A percentile compares a stretch with the other conserved stretches of the same genome.
Conservation (phyloP, 2,329 filamentous ascomycete genomes). For the Botrytis cinerea region DNA sequence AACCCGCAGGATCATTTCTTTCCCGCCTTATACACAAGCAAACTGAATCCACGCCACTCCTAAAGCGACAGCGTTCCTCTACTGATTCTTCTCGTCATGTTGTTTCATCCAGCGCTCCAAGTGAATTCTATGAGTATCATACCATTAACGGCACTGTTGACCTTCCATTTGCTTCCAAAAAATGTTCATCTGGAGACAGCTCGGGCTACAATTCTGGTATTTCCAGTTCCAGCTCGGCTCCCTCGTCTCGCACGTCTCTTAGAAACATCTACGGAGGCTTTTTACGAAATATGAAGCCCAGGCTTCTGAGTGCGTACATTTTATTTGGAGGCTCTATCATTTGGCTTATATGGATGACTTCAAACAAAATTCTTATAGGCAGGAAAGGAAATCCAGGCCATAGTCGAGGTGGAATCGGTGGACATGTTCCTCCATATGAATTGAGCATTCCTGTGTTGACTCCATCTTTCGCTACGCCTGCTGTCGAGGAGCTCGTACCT, state of each 20-base stretch:
- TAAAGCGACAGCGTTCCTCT: not conserved
- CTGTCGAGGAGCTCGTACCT: not conserved
- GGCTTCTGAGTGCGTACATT: not conserved
- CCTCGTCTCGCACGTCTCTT: no score
- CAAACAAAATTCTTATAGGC: not conserved
- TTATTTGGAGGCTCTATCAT: not conserved
- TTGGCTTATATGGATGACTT: conserved; percentile 11
- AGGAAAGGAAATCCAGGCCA: not conserved
- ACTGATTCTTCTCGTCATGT: not conserved
- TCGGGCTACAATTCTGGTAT: not conserved
- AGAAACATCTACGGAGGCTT: not conserved
- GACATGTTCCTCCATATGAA: not conserved
- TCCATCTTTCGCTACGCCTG: not conserved
- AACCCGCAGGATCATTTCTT: not conserved
- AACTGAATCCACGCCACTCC: not conserved
- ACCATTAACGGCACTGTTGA: not conserved
- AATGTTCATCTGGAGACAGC: not conserved
- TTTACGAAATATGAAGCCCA: not conserved
- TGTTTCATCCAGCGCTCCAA: not conserved
- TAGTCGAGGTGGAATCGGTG: not conserved
- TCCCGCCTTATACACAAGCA: not conserved
- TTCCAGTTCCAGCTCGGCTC: not conserved
- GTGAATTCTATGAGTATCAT: not conserved
- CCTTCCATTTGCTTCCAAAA: no score
- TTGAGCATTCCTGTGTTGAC: no score